Evolutionary conservation across 148 eudicot genomes (phyloP).

Genomic region (Persicaria maculosa): DNA sequence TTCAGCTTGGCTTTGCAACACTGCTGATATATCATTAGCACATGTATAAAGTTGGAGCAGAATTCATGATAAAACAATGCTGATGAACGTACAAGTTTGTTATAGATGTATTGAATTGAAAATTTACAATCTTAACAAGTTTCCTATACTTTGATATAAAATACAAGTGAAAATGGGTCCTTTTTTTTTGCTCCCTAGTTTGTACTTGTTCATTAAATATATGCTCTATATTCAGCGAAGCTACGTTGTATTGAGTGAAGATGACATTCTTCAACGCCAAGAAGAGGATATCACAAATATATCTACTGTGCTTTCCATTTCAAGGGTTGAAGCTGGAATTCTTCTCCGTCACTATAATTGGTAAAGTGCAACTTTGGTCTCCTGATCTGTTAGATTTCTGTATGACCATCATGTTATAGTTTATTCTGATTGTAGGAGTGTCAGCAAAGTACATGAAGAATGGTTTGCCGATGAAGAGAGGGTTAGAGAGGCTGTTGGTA

Average conservation of each 20-base stretch:
- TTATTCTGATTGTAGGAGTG: constrained; percentile 29
- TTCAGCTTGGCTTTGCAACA: no score
- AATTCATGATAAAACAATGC: no score
- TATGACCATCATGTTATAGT: neutral
- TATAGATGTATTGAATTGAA: no score
- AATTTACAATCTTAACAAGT: no score
- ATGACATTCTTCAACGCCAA: constrained; percentile 49
- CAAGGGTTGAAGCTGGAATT: constrained; percentile 50
- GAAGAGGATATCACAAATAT: constrained; percentile 51
- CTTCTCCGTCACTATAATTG: constrained; percentile 62
- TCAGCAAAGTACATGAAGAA: constrained; percentile 52
- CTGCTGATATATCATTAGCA: no score
- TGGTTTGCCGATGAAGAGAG: constrained; percentile 70
- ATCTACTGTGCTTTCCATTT: constrained; percentile 55
- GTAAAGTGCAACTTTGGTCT: constrained; percentile 19
- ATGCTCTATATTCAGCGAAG: neutral
- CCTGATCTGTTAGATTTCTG: neutral
- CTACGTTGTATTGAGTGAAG: constrained; percentile 46
- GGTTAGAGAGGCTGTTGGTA: constrained; percentile 48
- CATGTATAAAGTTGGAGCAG: no score
- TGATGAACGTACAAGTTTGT: no score
- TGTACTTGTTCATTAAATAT: neutral
- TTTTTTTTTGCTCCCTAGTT: no score
- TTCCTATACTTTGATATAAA: no score
- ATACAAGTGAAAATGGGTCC: no score